Evolutionary conservation across 202 grass and related monocot genomes (phyloP), one percentile per base, ranked within the genome.

Genomic region (Musa balbisiana): DNA sequence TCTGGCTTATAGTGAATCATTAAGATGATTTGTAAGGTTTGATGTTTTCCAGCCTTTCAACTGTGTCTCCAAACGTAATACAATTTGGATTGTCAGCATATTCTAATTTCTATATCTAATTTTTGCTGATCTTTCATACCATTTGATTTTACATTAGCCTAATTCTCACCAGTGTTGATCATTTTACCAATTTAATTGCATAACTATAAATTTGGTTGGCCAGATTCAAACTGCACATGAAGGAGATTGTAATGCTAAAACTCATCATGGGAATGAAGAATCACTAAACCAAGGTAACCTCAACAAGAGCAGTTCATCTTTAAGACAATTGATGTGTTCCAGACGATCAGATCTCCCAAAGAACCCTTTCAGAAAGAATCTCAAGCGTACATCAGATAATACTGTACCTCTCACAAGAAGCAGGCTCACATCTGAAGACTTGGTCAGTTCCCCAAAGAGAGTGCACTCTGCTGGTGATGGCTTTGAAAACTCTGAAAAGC

Each of bases 281-380:
- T 33, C 8, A 9, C n/a, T 49, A 53, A 77, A 86, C 73, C 60
- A 69, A 84, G 64, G 63, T 74, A 81, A 72, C 78, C 83, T 79
- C 70, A 76, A 54, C n/a, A 88, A 71, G 33, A 6, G 33, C 69
- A 55, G 52, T 84, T 19, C 54, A 50, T 71, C 72, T 78, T 76
- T 87, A 64, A 83, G 60, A 52, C 87, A 67, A 53, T 85, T 84
- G 90, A 69, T 64, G 56, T 81, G 83, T 53, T 89, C 87, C 71
- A 92, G 83, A 84, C 72, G 80, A 10, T 85, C 81, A 49, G 81
- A 82, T 78, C 58, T 82, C 8, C 5, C 67, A 17, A 87, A 84
- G 79, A 90, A 79, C 69, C 62, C 22, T 67, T 73, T 50, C 80
- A 83, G 51, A 77, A 85, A 83, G 59, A 64, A 68, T 55, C n/a